These are phyloP conservation scores for Chalaropsis thielavioides DNA, from an alignment of 2,329 filamentous ascomycete genomes.

Conservation along the genomic window DNA sequence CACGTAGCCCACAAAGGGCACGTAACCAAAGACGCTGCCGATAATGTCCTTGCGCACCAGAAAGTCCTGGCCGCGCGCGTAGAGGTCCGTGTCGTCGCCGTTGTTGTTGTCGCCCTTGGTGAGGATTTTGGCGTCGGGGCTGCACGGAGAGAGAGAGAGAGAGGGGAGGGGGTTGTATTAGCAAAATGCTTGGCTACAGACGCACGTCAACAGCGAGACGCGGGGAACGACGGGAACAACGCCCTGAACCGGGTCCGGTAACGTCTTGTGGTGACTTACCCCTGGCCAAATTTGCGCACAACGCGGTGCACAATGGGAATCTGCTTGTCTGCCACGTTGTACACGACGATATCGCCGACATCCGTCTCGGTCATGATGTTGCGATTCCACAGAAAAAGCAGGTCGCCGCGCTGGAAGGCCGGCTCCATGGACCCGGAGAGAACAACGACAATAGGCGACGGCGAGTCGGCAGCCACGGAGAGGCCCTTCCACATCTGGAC, in stretches of 20 bases:
- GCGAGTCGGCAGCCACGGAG: conserved; percentile 60
- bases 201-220: not conserved
- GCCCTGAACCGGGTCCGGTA: no score
- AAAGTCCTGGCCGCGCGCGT: conserved; percentile 75
- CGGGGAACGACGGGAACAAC: not conserved
- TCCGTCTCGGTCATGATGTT: conserved; percentile 41
- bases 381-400: conserved; percentile 65
- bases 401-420: conserved; percentile 63
- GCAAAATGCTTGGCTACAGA: not conserved
- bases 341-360: conserved; percentile 46
- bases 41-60: conserved; percentile 81
- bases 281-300: conserved; percentile 55
- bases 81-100: conserved; percentile 78
- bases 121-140: conserved; percentile 53
- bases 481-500: conserved; percentile 71
- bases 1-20: conserved; percentile 92
- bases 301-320: conserved; percentile 95
- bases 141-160: conserved; percentile 22
- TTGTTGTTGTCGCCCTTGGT: conserved; percentile 97
- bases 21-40: conserved; percentile 78
- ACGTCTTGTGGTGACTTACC: conserved; percentile 28
- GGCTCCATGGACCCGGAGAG: conserved; percentile 75
- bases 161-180: not conserved
- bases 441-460: conserved; percentile 70
- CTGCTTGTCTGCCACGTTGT: conserved; percentile 80